Conservation (phyloP, 306 rosid genomes). For the Inga laurina region DNA sequence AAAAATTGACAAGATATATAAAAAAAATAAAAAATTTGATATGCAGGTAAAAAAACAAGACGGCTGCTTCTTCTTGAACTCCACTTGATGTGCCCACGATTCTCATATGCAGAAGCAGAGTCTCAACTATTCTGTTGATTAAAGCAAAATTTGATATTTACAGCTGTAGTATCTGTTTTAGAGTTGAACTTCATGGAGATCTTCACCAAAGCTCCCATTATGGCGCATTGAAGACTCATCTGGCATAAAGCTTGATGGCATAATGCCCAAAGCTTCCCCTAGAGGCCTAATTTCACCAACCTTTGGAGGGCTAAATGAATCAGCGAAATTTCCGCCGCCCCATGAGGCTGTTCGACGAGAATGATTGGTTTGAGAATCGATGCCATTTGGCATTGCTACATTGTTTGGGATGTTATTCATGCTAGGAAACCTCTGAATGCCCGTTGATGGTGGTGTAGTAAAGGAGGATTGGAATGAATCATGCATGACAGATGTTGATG, state of each 20-base stretch:
- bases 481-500: constrained; percentile 50
- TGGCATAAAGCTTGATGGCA: constrained; percentile 53
- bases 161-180: constrained; percentile 61
- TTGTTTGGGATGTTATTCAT: constrained; percentile 50
- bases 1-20: neutral
- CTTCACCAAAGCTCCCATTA: constrained; percentile 62
- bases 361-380: constrained; percentile 34
- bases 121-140: constrained; percentile 50
- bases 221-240: constrained; percentile 44
- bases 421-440: constrained; percentile 68
- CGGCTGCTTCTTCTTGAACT: constrained; percentile 35
- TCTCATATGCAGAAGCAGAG: constrained; percentile 42
- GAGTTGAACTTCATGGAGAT: constrained; percentile 88
- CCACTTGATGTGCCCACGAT: constrained; percentile 34
- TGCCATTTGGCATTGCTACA: constrained; percentile 32
- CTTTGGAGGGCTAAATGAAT: constrained; percentile 45
- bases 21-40: neutral
- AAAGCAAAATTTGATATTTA: constrained; percentile 84
- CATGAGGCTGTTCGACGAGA: constrained; percentile 83
- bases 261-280: constrained; percentile 57
- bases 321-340: constrained; percentile 67
- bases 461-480: constrained; percentile 48
- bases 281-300: constrained; percentile 43
- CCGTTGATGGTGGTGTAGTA: constrained; percentile 27
- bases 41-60: neutral